These are phyloP conservation scores for Epichloe baconii DNA, from an alignment of 2,329 filamentous ascomycete genomes.

Conservation along the genomic window DNA sequence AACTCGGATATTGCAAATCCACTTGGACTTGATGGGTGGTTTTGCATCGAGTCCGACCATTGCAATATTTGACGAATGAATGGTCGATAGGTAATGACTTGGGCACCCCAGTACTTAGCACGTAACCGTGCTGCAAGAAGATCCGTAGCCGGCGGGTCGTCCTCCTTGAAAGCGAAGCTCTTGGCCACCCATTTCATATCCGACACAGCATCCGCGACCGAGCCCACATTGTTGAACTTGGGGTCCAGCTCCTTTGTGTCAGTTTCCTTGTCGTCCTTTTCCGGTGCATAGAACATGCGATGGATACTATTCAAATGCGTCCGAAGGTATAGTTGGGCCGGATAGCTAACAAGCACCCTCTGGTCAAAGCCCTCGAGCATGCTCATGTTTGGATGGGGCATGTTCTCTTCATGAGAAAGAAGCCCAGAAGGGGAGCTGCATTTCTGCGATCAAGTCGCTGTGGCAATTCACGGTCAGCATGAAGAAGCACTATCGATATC, in stretches of 20 bases:
- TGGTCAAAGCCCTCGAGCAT: conserved; percentile 29
- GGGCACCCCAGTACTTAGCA: conserved; percentile 88
- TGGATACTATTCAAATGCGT: conserved; percentile 54
- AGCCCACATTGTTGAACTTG: conserved; percentile 33
- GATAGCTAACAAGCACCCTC: conserved; percentile 44
- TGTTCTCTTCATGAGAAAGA: conserved; percentile 46
- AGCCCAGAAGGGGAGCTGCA: conserved; percentile 51
- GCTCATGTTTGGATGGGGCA: conserved; percentile 51
- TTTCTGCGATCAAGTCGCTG: conserved; percentile 83
- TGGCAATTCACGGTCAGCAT: not conserved
- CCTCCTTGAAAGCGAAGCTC: conserved; percentile 45
- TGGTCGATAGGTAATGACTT: conserved; percentile 78
- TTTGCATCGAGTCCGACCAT: conserved; percentile 25
- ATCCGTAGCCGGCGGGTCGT: conserved; percentile 57
- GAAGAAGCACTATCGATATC: not conserved
- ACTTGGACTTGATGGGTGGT: conserved; percentile 21
- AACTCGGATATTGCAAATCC: conserved; percentile 22
- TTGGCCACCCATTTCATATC: conserved; percentile 33
- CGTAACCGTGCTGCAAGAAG: conserved; percentile 75
- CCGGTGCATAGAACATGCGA: conserved; percentile 37
- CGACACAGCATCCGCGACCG: conserved; percentile 30
- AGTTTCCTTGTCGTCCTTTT: conserved; percentile 19
- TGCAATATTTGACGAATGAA: conserved; percentile 49
- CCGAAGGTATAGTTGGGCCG: conserved; percentile 49
- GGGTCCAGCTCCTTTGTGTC: conserved; percentile 14